These are phyloP conservation scores for Fragaria nilgerrensis DNA, from an alignment of 306 rosid genomes.

Conservation along the genomic window DNA sequence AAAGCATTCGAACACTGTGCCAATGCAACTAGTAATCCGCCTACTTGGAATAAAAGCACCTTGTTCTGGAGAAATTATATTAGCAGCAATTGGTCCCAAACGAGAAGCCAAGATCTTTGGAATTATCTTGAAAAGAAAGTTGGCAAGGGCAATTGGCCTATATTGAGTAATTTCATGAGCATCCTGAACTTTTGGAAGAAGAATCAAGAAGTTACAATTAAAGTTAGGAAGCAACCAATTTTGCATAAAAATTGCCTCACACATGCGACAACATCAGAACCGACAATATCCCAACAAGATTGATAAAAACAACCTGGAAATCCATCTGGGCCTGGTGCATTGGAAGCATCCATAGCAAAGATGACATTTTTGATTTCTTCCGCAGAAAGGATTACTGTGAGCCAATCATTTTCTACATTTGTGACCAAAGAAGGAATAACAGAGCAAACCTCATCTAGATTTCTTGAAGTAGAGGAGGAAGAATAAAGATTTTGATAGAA, in stretches of 20 bases:
- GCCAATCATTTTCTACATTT: too few species aligned
- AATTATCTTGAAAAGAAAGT: background rate
- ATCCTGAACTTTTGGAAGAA: background rate
- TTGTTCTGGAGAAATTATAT: background rate
- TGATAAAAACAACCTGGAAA: background rate
- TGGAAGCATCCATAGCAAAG: background rate
- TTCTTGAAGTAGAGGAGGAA: too few species aligned
- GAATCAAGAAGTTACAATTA: background rate
- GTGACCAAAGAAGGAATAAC: too few species aligned
- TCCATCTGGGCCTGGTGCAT: background rate
- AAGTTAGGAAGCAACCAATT: background rate
- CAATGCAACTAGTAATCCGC: background rate
- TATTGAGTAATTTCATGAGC: too few species aligned
- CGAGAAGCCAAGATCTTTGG: background rate
- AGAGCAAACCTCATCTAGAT: too few species aligned
- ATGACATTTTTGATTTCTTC: too few species aligned
- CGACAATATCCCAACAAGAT: background rate
- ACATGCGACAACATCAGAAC: too few species aligned
- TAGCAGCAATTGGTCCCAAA: background rate
- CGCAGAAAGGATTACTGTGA: too few species aligned
- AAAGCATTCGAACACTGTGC: background rate
- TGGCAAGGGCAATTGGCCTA: background rate
- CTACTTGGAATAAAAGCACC: background rate
- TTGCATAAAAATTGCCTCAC: background rate
- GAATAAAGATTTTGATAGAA: too few species aligned